Base-by-base conservation (phyloP, 2,329 filamentous ascomycete genomes). In the Pyrenophora seminiperda region DNA sequence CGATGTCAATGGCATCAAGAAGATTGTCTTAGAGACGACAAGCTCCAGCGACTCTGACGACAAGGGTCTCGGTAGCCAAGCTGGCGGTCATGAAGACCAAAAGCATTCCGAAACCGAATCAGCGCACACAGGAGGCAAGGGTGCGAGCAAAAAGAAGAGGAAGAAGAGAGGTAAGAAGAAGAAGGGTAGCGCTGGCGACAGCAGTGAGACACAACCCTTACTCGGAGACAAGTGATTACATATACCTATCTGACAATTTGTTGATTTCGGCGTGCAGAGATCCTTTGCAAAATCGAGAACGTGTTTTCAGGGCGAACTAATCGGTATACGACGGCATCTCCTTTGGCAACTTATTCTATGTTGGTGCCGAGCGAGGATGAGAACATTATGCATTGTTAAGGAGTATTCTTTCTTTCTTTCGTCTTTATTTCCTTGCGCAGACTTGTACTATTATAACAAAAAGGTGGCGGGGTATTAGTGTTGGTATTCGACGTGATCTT, bases 11-110 rank as follows among this genome's bases (percentile, higher is more conserved):
- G 89, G 89, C 2, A 81, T 91, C 43, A 83, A 84, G 56, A 93
- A 93, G 73, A 83, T 91, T 36, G 83, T 93, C 1, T 77, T 93
- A 19, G 86, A 90, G 65, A 85, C 85, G 3, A 87, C 80, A 19
- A 85, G 81, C 59, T 81, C 79, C 14, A 80, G 76, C 57, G 79
- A 80, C 34, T 66, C 63, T 2, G 66, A 73, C 7, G 64, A 62
- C 42, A 67, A 66, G 44, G 44, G 51, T 18, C 29, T 40, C 4
- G 33, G 31, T 30, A 54, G 42, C 24, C 52, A 62, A 24, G 55
- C 56, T 55, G 64, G 69, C 41, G 61, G 57, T 46, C 47, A 53
- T 3, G 54, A 62, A 38, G 66, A 66, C 19, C 45, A 53, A 5
- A 53, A 50, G 19, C 52, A 59, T 24, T 65, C 62, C 1, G 63